phyloP scores from a whole-genome alignment of 2,329 filamentous ascomycete genomes.

The Xylariaceae sp. region DNA sequence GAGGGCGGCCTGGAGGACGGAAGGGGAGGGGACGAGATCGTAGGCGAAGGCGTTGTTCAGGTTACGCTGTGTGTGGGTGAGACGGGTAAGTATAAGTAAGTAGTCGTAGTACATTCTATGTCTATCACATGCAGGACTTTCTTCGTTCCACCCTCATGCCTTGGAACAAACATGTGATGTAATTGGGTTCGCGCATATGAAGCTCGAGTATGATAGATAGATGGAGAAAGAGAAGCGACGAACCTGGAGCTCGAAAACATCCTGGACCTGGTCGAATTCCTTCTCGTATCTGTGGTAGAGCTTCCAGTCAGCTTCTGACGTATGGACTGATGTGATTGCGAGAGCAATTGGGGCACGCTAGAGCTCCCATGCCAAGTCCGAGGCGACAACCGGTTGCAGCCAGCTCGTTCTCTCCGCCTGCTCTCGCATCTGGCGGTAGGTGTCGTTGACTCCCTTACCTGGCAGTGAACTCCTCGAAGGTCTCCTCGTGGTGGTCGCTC shows the following conservation, averaged over 20 bases:
- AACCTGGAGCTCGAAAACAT: slow-evolving; percentile 99
- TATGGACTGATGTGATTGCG: background rate
- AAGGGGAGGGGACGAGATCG: slow-evolving; percentile 93
- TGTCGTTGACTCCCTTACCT: slow-evolving; percentile 61
- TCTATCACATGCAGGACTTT: too few relatives aligned
- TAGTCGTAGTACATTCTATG: too few relatives aligned
- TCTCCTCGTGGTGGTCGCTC: slow-evolving; percentile 80
- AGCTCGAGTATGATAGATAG: background rate
- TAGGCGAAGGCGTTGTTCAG: slow-evolving; percentile 99
- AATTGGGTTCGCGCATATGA: slow-evolving; percentile 8
- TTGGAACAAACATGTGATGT: background rate
- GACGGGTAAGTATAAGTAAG: slow-evolving; percentile 1
- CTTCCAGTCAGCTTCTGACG: slow-evolving; percentile 37
- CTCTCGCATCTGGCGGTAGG: background rate
- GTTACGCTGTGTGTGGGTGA: slow-evolving; percentile 35
- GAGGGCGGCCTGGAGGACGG: slow-evolving; percentile 85
- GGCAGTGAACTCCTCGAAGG: slow-evolving; percentile 96
- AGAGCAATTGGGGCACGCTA: slow-evolving; percentile 25
- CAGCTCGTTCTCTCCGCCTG: slow-evolving; percentile 2
- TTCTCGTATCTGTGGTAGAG: slow-evolving; percentile 78
- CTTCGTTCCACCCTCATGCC: background rate
- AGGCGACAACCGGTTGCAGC: background rate
- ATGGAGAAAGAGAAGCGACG: slow-evolving; percentile 12
- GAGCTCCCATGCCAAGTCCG: slow-evolving; percentile 12
- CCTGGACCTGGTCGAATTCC: slow-evolving; percentile 95